These are phyloP conservation scores for Pinus taeda DNA, from an alignment of 75 land plant species.

Conservation along the genomic window DNA sequence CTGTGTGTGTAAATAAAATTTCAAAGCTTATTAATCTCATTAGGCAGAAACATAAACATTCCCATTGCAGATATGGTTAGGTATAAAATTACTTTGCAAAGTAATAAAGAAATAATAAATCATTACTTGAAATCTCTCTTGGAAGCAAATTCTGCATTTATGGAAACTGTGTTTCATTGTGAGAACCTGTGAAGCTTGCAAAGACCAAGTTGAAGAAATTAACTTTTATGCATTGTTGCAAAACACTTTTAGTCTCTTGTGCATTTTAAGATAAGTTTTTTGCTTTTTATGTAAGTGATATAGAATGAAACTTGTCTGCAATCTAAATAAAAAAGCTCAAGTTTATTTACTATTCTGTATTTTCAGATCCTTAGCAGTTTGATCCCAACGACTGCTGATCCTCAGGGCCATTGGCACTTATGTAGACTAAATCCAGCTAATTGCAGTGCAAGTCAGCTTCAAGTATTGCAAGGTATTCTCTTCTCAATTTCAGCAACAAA, in stretches of 20 bases:
- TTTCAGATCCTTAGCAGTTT: slow-evolving; percentile 56
- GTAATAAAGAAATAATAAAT: neutral
- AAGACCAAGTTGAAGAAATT: neutral
- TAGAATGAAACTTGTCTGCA: neutral
- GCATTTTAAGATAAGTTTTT: neutral
- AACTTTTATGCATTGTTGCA: neutral
- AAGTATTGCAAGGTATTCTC: slow-evolving; percentile 61
- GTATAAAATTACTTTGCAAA: neutral
- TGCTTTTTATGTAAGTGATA: neutral
- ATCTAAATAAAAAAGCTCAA: neutral
- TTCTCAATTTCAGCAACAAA: slow-evolving; percentile 1
- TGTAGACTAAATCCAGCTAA: slow-evolving; percentile 59
- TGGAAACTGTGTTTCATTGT: neutral
- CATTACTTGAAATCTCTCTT: neutral
- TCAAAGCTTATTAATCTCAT: neutral
- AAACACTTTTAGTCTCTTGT: neutral
- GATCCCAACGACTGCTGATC: slow-evolving; percentile 72
- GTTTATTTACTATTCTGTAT: neutral
- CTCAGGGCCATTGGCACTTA: slow-evolving; percentile 48
- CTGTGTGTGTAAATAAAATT: neutral
- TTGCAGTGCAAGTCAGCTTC: slow-evolving; percentile 55
- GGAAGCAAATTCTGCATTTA: neutral
- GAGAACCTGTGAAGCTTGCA: too few relatives aligned
- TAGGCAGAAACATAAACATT: neutral
- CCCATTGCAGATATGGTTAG: neutral